Evolutionary conservation across 306 rosid genomes (phyloP).

Genomic region (Cicer chorassanicum): DNA sequence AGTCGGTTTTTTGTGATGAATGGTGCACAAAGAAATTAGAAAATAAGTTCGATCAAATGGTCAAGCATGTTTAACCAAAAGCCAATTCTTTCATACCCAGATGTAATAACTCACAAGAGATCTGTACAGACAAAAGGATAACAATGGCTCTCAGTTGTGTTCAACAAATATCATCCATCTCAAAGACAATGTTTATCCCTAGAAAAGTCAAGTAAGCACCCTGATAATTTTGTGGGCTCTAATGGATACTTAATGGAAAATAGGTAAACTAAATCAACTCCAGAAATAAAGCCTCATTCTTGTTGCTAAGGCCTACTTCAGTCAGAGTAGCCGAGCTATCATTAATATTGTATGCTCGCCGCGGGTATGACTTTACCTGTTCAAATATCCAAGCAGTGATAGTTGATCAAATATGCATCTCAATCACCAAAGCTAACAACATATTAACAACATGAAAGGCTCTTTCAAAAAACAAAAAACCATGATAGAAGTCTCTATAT

Average conservation of each 20-base stretch:
- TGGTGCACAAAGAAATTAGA: not conserved
- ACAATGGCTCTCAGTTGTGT: not conserved
- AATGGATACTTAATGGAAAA: slow-evolving; percentile 35
- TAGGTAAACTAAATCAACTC: slow-evolving; percentile 59
- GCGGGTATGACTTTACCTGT: slow-evolving; percentile 84
- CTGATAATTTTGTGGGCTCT: not conserved
- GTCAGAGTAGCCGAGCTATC: slow-evolving; percentile 61
- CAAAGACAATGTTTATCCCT: not conserved
- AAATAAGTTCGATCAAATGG: slow-evolving; percentile 9
- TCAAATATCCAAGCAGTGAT: slow-evolving; percentile 41
- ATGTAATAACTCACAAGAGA: not conserved
- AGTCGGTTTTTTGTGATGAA: not conserved
- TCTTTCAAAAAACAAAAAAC: too few species aligned
- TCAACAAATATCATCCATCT: slow-evolving; percentile 6
- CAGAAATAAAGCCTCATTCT: slow-evolving; percentile 83
- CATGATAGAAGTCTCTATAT: too few species aligned
- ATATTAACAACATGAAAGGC: too few species aligned
- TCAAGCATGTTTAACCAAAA: not conserved
- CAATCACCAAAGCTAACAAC: not conserved
- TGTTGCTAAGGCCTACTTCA: slow-evolving; percentile 77
- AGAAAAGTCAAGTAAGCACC: not conserved
- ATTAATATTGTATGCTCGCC: slow-evolving; percentile 54
- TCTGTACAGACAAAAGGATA: not conserved
- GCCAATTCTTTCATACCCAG: slow-evolving; percentile 5
- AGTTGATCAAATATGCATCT: slow-evolving; percentile 28